Percentiles rank a stretch among this genome's conserved stretches.
Conservation (phyloP, 2,329 filamentous ascomycete species). For the Diaporthe sp. region DNA sequence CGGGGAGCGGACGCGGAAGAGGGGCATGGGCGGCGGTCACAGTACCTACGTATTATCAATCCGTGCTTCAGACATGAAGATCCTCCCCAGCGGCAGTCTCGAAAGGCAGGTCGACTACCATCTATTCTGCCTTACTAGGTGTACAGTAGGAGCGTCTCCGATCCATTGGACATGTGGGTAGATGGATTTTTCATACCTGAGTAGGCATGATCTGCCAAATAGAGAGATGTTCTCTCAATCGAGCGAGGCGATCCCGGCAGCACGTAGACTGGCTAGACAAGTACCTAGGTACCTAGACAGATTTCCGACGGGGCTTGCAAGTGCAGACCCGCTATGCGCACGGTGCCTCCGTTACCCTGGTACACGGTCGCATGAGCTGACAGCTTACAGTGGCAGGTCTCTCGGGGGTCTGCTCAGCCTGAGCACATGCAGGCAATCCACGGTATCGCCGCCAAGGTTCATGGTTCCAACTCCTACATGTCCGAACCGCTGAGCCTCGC, state of each 20-base stretch:
- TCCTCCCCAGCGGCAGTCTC: background rate
- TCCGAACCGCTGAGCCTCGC: slow-evolving; percentile 10
- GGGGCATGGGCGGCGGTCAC: background rate
- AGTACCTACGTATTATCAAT: too few relatives aligned
- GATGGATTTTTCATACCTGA: background rate
- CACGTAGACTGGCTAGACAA: background rate
- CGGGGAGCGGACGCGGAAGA: background rate
- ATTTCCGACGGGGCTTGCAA: too few relatives aligned
- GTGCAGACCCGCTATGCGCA: background rate
- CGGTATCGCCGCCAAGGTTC: slow-evolving; percentile 16
- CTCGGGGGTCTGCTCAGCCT: background rate
- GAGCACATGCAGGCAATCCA: background rate
- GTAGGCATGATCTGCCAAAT: background rate
- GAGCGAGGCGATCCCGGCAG: slow-evolving; percentile 7
- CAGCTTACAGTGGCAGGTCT: background rate
- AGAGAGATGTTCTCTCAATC: background rate
- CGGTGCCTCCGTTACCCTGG: background rate
- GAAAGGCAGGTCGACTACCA: background rate
- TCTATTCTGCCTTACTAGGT: background rate
- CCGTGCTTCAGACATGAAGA: background rate
- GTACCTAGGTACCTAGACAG: background rate
- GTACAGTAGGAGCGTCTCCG: background rate
- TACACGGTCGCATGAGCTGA: background rate
- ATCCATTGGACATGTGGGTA: background rate
- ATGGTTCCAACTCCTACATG: slow-evolving; percentile 6